Conservation (phyloP, 768 basidiomycete genomes). For the Ramaria sp. region DNA sequence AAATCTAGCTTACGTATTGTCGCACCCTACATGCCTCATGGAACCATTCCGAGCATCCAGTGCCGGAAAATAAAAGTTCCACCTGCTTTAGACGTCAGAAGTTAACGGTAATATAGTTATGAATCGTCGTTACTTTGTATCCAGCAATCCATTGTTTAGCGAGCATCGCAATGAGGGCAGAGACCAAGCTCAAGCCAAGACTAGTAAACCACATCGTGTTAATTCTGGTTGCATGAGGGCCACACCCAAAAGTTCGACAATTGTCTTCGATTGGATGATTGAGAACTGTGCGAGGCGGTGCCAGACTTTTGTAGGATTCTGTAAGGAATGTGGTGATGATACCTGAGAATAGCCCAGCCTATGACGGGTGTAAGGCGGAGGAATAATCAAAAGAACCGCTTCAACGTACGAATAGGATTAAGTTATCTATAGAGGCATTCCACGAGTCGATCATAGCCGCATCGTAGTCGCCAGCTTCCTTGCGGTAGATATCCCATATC, state of each 20-base stretch:
- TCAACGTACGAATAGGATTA: neutral
- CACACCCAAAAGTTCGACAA: neutral
- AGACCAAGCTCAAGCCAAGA: slow-evolving; percentile 13
- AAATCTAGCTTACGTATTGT: neutral
- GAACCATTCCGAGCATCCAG: neutral
- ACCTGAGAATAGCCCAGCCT: neutral
- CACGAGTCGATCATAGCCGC: neutral
- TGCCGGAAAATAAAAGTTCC: neutral
- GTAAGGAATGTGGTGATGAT: neutral
- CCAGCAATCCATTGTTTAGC: slow-evolving; percentile 16
- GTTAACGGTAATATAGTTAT: neutral
- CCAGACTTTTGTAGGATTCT: neutral
- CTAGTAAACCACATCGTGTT: slow-evolving; percentile 15
- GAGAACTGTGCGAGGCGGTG: neutral
- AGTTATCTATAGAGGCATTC: neutral
- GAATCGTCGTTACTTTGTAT: neutral
- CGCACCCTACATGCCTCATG: neutral
- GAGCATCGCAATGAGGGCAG: slow-evolving; percentile 15
- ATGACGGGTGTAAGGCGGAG: neutral
- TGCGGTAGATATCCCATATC: neutral
- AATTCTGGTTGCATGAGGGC: slow-evolving; percentile 8
- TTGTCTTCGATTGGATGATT: neutral
- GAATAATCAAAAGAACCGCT: neutral
- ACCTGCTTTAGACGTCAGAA: neutral
- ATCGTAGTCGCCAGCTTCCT: neutral